Evolutionary conservation across 208 protist genomes (phyloP).

Genomic region (Acanthamoeba royreba): DNA sequence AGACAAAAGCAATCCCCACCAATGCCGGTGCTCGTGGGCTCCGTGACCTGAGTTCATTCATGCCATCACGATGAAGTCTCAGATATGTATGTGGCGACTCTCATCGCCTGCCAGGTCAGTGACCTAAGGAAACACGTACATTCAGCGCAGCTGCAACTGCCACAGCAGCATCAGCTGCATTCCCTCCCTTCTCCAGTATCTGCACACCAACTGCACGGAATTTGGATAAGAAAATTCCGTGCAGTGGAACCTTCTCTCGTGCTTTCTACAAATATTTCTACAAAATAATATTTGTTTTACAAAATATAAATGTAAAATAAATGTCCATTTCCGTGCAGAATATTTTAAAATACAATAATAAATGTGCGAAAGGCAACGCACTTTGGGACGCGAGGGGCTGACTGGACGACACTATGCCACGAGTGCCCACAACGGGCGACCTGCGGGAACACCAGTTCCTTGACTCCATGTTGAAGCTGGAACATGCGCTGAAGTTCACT

Average conservation of each 20-base stretch:
- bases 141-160: constrained; percentile 71
- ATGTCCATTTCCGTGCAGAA: too few species aligned
- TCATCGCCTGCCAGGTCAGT: too few species aligned
- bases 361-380: background rate
- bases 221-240: too few species aligned
- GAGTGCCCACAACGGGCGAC: constrained; percentile 2
- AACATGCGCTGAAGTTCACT: too few species aligned
- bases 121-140: constrained; percentile 60
- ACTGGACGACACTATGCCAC: background rate
- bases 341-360: too few species aligned
- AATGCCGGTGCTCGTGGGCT: constrained; percentile 74
- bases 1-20: constrained; percentile 79
- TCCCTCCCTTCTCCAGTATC: constrained; percentile 66
- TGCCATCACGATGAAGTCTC: too few species aligned
- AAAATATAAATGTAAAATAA: too few species aligned
- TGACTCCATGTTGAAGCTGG: background rate
- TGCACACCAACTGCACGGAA: constrained; percentile 61
- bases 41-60: constrained; percentile 52
- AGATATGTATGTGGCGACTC: too few species aligned
- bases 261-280: background rate
- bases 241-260: too few species aligned
- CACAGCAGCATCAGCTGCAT: constrained; percentile 77
- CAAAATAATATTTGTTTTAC: background rate
- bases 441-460: background rate
- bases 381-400: background rate